Base-by-base conservation (phyloP, 163 green algal species). In the Coccomyxa subellipsoidea region DNA sequence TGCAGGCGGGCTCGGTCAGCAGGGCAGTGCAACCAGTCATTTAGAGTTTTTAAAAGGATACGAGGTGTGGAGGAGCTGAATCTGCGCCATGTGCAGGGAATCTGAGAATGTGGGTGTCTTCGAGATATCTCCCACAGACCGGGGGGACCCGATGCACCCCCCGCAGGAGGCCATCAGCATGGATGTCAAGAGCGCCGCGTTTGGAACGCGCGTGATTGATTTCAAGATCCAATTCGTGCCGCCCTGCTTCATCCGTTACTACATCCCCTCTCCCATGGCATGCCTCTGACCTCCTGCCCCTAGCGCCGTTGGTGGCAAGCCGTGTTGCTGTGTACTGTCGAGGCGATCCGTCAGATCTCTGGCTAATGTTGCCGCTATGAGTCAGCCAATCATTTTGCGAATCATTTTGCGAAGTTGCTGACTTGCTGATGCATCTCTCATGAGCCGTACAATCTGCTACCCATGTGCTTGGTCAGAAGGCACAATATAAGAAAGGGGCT, bases 221-320 rank as follows among this genome's bases (percentile, higher is more conserved):
- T 77, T 38, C 76, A 80, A 69, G 2, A 37, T 80, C 21, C 76
- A 80, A 23, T 80, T 80, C 69, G 39, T 69, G n/a, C 38, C 76
- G 37, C 76, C 76, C 36, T 59, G 76, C 36, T 37, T 80, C 29
- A 37, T 80, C 36, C 76, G 76, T 37, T 80, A 80, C 37, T 59
- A 54, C 38, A 80, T 69, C 18, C 76, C 76, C 2, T 59, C 47
- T 1, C 47, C 47, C 2, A 32, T 37, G 47, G 47, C 23, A 18
- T 7, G 47, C 47, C 23, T 18, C 47, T 7, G 15, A 54, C 47
- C 47, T 59, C 47, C 5, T 2, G 4, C 47, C 0, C 23, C 23
- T 59, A 23, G 47, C 5, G 23, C 47, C n/a, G n/a, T n/a, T n/a
- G n/a, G n/a, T n/a, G n/a, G n/a, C n/a, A n/a, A n/a, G n/a, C n/a